phyloP scores from a whole-genome alignment of 2,329 filamentous ascomycete species.

The Catunica adiposa region DNA sequence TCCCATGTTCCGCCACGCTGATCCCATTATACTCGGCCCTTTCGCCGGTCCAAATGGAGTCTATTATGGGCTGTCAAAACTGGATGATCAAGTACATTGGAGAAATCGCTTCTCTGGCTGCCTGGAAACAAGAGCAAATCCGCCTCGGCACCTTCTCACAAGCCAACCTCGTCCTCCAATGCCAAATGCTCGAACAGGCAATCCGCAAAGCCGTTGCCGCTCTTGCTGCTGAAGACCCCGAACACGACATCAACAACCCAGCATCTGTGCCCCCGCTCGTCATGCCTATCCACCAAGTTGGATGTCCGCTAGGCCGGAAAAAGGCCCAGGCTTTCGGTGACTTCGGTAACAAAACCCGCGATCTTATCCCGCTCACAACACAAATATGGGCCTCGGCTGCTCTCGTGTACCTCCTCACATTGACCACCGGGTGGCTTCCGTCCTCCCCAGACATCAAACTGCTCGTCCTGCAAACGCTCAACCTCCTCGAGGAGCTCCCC shows the following conservation, averaged over 20 bases:
- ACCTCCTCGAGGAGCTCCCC: constrained; percentile 22
- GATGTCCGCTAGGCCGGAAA: constrained; percentile 8
- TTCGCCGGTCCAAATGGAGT: constrained; percentile 28
- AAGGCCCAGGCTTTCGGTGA: constrained; percentile 13
- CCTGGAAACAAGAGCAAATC: constrained; percentile 36
- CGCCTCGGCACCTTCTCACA: constrained; percentile 28
- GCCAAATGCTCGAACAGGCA: constrained; percentile 24
- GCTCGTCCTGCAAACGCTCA: constrained; percentile 18
- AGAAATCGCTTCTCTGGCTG: constrained; percentile 35
- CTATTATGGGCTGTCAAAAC: constrained; percentile 39
- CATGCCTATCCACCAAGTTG: constrained; percentile 13
- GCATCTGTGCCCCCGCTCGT: constrained; percentile 6
- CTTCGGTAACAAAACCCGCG: constrained; percentile 7
- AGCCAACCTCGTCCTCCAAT: constrained; percentile 29
- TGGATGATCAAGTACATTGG: constrained; percentile 39
- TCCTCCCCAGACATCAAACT: constrained; percentile 26
- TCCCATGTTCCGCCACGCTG: constrained; percentile 19
- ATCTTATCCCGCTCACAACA: constrained; percentile 17
- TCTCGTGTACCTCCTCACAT: constrained; percentile 31
- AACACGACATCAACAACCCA: constrained; percentile 4
- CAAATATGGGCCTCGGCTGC: constrained; percentile 33
- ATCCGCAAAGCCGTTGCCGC: constrained; percentile 22
- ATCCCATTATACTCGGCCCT: constrained; percentile 11
- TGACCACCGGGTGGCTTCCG: constrained; percentile 36
- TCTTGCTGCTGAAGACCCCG: constrained; percentile 16